Evolutionary conservation across 2,329 filamentous ascomycete species (phyloP).

Genomic region (Talaromyces islandicus): DNA sequence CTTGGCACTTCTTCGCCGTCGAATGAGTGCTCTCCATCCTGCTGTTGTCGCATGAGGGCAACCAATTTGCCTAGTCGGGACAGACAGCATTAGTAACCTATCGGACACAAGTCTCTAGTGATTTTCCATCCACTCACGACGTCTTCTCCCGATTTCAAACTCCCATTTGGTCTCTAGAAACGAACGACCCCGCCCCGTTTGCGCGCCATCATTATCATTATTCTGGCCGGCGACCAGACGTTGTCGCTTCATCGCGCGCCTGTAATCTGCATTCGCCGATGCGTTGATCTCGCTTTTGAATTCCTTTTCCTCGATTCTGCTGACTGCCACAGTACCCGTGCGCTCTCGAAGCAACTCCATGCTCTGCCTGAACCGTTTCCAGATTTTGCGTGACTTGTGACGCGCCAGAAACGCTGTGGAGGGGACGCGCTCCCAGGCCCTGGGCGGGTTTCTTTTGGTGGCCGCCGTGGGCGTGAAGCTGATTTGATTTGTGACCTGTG

Average conservation of each 20-base stretch:
- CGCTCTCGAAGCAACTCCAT: constrained; percentile 25
- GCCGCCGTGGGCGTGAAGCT: constrained; percentile 37
- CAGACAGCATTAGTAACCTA: constrained; percentile 7
- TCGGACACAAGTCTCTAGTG: background rate
- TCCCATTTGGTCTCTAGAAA: constrained; percentile 40
- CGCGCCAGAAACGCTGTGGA: constrained; percentile 35
- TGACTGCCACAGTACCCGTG: constrained; percentile 10
- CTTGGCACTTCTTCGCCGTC: constrained; percentile 1
- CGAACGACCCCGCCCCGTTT: constrained; percentile 21
- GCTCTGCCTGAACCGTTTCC: constrained; percentile 38
- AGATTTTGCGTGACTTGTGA: constrained; percentile 38
- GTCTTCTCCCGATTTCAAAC: constrained; percentile 19
- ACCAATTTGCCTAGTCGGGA: constrained; percentile 9
- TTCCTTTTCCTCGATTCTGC: constrained; percentile 15
- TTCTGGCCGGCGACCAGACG: constrained; percentile 18
- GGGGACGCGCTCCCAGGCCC: constrained; percentile 41
- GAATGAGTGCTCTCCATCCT: background rate
- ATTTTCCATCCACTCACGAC: constrained; percentile 10
- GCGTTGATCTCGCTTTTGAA: constrained; percentile 29
- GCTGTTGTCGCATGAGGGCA: background rate
- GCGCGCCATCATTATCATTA: constrained; percentile 11
- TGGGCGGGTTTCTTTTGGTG: constrained; percentile 26
- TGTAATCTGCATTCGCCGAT: constrained; percentile 19
- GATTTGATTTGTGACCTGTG: constrained; percentile 24
- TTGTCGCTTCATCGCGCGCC: constrained; percentile 32